Percentiles rank a stretch among this genome's conserved stretches.
Evolutionary conservation across 2,329 filamentous ascomycete species (phyloP).

Genomic region (Graphiopsis chlorocephala): DNA sequence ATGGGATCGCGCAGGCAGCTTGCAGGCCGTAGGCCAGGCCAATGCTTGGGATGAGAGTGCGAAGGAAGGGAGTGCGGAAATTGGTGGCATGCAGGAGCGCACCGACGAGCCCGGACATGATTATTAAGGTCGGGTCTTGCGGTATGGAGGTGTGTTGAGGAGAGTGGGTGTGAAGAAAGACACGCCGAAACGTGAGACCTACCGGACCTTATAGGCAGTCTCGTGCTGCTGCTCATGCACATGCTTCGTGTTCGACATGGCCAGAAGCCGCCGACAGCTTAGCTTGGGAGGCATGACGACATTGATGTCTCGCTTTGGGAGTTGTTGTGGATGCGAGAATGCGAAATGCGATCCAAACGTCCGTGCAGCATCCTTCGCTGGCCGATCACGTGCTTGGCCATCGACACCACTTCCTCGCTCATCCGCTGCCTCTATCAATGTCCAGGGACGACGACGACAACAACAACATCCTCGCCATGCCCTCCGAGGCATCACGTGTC

Average conservation of each 20-base stretch:
- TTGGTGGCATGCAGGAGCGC: conserved; percentile 59
- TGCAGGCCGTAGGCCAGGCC: conserved; percentile 64
- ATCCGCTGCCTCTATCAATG: neutral
- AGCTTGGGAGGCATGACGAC: neutral
- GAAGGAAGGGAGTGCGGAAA: conserved; percentile 61
- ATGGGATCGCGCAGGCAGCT: conserved; percentile 60
- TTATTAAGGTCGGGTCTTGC: conserved; percentile 1
- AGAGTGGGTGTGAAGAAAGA: neutral
- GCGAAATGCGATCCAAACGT: neutral
- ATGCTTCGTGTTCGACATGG: neutral
- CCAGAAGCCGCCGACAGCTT: neutral
- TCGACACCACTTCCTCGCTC: neutral
- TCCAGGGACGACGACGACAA: neutral
- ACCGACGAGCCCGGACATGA: conserved; percentile 38
- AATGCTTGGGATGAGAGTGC: conserved; percentile 61
- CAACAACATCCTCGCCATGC: neutral
- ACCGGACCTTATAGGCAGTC: neutral
- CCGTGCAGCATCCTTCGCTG: neutral
- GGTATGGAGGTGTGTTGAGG: conserved; percentile 4
- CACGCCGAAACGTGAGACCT: neutral
- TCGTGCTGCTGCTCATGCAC: neutral
- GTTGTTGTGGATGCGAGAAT: neutral
- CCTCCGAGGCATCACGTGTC: neutral
- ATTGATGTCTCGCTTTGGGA: conserved; percentile 1
- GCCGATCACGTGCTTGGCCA: neutral